phyloP scores from a whole-genome alignment of 2,329 filamentous ascomycete species.

The Huntiella bhutanensis region DNA sequence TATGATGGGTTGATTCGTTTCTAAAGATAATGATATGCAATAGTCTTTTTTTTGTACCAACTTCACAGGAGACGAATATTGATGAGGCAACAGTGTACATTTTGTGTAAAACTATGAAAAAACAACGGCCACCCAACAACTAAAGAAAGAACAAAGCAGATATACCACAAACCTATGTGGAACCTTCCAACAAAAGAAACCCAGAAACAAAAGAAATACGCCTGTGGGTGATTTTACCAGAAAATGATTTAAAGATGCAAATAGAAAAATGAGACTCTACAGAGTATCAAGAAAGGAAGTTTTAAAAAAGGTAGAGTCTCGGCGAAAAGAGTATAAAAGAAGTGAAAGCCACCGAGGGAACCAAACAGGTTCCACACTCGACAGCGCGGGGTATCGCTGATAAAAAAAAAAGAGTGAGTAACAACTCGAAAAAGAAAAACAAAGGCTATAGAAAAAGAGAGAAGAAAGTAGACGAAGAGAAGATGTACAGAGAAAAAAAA shows the following conservation, averaged over 20 bases:
- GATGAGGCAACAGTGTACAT: no score
- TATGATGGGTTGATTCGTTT: background rate
- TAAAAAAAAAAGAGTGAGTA: constrained; percentile 16
- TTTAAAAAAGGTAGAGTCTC: background rate
- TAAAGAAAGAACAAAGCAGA: background rate
- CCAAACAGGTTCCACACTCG: background rate
- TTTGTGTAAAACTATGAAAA: no score
- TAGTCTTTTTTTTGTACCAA: background rate
- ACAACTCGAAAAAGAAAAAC: constrained; percentile 3
- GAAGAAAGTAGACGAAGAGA: background rate
- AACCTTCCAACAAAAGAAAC: background rate
- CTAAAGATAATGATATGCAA: constrained; percentile 6
- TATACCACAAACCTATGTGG: background rate
- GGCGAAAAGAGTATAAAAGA: constrained; percentile 7
- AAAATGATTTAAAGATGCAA: no score
- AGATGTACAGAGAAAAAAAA: background rate
- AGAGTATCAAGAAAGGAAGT: background rate
- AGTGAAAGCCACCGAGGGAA: constrained; percentile 14
- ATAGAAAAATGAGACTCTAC: no score
- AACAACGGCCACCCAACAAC: background rate
- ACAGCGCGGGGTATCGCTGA: constrained; percentile 15
- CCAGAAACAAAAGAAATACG: background rate
- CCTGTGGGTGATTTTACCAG: no score
- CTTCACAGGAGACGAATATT: no score
- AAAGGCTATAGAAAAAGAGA: no score